Evolutionary conservation across 495 filamentous ascomycete species (phyloP).

Genomic region (Cercophora sp.): DNA sequence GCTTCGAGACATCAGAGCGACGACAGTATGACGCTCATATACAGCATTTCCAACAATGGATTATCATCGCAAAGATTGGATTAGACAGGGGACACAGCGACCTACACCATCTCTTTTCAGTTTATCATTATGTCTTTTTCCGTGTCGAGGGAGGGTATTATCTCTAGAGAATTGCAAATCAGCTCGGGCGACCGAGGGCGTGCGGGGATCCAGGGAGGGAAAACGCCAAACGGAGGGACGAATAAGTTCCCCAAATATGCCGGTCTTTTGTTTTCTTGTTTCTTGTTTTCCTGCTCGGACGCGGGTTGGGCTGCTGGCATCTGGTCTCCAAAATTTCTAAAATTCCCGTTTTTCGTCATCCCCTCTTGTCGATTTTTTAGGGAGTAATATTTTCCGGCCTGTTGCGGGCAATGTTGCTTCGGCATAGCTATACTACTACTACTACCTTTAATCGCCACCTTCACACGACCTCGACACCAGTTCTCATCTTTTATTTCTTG

Average conservation of each 20-base stretch:
- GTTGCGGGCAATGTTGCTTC: constrained; percentile 4
- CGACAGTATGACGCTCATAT: no score
- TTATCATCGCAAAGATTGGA: no score
- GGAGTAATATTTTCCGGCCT: no score
- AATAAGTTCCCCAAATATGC: neutral
- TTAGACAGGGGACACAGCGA: neutral
- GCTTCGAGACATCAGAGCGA: no score
- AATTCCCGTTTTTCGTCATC: no score
- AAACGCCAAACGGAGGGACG: constrained; percentile 4
- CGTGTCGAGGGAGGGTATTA: neutral
- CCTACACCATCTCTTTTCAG: constrained; percentile 13
- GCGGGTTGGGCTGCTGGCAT: no score
- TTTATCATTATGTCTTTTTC: constrained; percentile 7
- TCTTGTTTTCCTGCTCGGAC: neutral
- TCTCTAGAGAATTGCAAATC: constrained; percentile 22
- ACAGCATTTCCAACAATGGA: no score
- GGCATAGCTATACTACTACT: neutral
- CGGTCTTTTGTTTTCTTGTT: neutral
- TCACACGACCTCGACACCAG: neutral
- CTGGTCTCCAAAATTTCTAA: neutral
- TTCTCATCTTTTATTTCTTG: neutral
- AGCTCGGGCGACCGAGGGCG: constrained; percentile 34
- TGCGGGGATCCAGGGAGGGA: constrained; percentile 3
- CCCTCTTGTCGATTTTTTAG: no score
- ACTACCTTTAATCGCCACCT: neutral